Percentiles rank a stretch among this genome's conserved stretches.
Evolutionary conservation across 2,329 filamentous ascomycete genomes (phyloP).

Genomic region (Aureobasidium sp.): DNA sequence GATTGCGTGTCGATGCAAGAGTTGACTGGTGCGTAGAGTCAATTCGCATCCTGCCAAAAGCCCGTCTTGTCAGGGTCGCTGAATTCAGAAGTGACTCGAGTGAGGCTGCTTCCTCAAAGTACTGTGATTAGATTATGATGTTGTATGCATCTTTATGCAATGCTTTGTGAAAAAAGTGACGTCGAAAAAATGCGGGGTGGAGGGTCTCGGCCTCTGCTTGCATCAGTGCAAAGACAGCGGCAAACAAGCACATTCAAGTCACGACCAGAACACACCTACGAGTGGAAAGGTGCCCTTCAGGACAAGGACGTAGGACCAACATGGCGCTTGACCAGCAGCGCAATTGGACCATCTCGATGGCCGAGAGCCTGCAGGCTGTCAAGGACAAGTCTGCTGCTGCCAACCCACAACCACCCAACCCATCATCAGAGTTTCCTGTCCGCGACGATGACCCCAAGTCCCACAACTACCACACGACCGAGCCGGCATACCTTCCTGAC

Average conservation of each 20-base stretch:
- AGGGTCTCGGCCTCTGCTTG: constrained; percentile 3
- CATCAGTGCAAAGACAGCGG: neutral
- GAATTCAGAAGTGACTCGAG: neutral
- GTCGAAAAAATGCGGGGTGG: constrained; percentile 3
- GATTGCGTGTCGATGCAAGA: neutral
- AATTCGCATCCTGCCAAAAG: neutral
- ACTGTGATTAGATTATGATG: neutral
- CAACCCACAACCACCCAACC: neutral
- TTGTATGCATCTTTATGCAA: neutral
- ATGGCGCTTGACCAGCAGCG: constrained; percentile 31
- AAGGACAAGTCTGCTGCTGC: constrained; percentile 13
- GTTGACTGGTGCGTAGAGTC: neutral
- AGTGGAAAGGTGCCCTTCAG: neutral
- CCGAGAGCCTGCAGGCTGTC: constrained; percentile 27
- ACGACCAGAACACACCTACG: neutral
- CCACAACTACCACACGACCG: constrained; percentile 1
- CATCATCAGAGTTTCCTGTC: neutral
- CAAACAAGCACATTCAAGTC: neutral
- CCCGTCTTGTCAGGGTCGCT: neutral
- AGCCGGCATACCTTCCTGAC: constrained; percentile 41
- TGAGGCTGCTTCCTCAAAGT: neutral
- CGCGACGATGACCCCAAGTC: constrained; percentile 7
- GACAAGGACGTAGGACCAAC: neutral
- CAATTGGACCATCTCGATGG: constrained; percentile 32
- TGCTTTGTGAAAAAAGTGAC: constrained; percentile 2